These are phyloP conservation scores for Paecilomyces niveus DNA, from an alignment of 2,329 filamentous ascomycete species.

Conservation along the genomic window DNA sequence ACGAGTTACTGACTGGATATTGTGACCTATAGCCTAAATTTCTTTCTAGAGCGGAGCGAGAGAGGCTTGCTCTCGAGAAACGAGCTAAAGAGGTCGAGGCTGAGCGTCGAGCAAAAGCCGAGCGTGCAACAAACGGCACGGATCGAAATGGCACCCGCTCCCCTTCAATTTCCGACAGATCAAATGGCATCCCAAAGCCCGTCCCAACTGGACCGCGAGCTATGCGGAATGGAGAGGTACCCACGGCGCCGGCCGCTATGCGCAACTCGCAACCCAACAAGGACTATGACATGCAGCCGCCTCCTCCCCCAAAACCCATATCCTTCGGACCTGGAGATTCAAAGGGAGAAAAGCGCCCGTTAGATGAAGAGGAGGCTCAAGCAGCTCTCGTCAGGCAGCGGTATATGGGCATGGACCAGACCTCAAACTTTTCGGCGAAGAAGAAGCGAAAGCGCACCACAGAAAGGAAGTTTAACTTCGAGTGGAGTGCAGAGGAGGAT, in stretches of 20 bases:
- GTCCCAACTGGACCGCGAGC: slow-evolving; percentile 68
- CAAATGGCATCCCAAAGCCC: slow-evolving; percentile 19
- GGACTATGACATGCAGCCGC: slow-evolving; percentile 48
- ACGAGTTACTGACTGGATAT: slow-evolving; percentile 7
- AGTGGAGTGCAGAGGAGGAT: slow-evolving; percentile 93
- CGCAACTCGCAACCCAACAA: slow-evolving; percentile 35
- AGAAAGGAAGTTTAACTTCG: slow-evolving; percentile 98
- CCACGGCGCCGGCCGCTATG: slow-evolving; percentile 46
- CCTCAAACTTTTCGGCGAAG: slow-evolving; percentile 85
- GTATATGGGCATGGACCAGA: slow-evolving; percentile 88
- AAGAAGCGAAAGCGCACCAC: slow-evolving; percentile 92
- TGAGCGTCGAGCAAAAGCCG: slow-evolving; percentile 45
- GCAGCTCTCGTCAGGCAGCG: slow-evolving; percentile 67
- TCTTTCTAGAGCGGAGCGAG: slow-evolving; percentile 73
- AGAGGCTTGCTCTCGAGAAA: slow-evolving; percentile 72
- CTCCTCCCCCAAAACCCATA: slow-evolving; percentile 32
- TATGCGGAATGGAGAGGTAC: slow-evolving; percentile 49
- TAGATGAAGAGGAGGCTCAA: slow-evolving; percentile 58
- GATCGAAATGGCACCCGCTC: slow-evolving; percentile 17
- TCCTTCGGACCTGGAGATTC: slow-evolving; percentile 22
- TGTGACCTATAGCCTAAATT: slow-evolving; percentile 60
- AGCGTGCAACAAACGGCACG: slow-evolving; percentile 16
- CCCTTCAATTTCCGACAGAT: slow-evolving; percentile 10
- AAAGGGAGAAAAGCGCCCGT: slow-evolving; percentile 36
- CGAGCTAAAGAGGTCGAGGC: slow-evolving; percentile 64